Evolutionary conservation across 139 green algal species (phyloP).

Genomic region (Haematococcus lacustris): DNA sequence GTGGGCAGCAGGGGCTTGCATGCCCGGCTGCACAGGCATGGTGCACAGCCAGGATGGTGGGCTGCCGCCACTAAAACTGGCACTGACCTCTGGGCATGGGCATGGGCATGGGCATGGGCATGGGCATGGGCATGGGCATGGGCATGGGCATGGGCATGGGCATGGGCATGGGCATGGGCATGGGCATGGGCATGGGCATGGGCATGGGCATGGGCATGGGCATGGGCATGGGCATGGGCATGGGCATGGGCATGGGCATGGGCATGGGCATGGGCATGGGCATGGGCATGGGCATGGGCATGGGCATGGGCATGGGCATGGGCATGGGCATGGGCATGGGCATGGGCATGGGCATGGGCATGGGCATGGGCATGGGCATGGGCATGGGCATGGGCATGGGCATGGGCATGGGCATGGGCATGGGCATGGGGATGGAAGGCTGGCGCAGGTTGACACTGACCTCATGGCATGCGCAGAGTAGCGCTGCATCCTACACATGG

Average conservation of each 20-base stretch:
- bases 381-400: not conserved
- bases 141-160: not conserved
- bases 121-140: no score
- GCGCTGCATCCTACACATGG: not conserved
- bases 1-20: not conserved
- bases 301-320: not conserved
- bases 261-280: no score
- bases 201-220: not conserved
- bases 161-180: not conserved
- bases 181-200: not conserved
- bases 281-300: not conserved
- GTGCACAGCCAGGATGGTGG: no score
- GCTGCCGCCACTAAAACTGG: no score
- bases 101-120: no score
- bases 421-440: constrained; percentile 1
- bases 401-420: not conserved
- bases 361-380: no score
- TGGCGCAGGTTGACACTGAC: no score
- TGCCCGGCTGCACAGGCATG: not conserved
- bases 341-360: no score
- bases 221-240: no score
- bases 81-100: no score
- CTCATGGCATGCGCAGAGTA: not conserved
- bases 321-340: no score
- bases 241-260: no score